Conservation (phyloP, 139 green algal species). For the Asterochloris sp. region DNA sequence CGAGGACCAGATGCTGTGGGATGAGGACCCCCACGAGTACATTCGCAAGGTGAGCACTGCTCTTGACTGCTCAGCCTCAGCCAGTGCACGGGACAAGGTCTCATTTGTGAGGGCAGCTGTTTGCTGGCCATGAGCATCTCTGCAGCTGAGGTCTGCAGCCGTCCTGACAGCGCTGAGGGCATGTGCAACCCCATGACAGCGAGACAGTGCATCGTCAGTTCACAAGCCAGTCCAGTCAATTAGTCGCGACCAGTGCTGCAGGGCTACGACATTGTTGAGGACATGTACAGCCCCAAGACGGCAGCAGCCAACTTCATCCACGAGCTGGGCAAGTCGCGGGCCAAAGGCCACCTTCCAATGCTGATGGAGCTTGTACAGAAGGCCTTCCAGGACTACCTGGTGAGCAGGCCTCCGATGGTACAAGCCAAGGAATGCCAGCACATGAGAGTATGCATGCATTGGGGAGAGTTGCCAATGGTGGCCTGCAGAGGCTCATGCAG, state of each 20-base stretch:
- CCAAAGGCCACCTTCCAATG: constrained; percentile 54
- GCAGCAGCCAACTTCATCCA: constrained; percentile 87
- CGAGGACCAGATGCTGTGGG: constrained; percentile 86
- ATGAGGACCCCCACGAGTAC: constrained; percentile 96
- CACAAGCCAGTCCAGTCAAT: background rate
- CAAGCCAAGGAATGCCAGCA: too few relatives aligned
- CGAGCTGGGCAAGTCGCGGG: constrained; percentile 66
- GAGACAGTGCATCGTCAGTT: too few relatives aligned
- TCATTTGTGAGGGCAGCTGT: too few relatives aligned
- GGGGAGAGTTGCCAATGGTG: too few relatives aligned
- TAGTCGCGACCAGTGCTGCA: constrained; percentile 23
- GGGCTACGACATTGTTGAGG: constrained; percentile 97
- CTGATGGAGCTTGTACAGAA: constrained; percentile 59
- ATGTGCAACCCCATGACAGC: too few relatives aligned
- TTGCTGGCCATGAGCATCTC: too few relatives aligned
- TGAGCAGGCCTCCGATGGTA: background rate
- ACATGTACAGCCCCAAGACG: constrained; percentile 91
- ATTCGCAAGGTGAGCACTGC: constrained; percentile 74
- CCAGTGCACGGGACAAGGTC: too few relatives aligned
- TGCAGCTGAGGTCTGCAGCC: too few relatives aligned
- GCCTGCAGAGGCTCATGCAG: too few relatives aligned
- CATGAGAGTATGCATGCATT: too few relatives aligned
- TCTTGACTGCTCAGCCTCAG: too few relatives aligned
- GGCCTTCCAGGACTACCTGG: constrained; percentile 30
- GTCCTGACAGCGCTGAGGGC: too few relatives aligned